Evolutionary conservation across 2,329 filamentous ascomycete species (phyloP).

Genomic region (Leptoxyphium fumago): DNA sequence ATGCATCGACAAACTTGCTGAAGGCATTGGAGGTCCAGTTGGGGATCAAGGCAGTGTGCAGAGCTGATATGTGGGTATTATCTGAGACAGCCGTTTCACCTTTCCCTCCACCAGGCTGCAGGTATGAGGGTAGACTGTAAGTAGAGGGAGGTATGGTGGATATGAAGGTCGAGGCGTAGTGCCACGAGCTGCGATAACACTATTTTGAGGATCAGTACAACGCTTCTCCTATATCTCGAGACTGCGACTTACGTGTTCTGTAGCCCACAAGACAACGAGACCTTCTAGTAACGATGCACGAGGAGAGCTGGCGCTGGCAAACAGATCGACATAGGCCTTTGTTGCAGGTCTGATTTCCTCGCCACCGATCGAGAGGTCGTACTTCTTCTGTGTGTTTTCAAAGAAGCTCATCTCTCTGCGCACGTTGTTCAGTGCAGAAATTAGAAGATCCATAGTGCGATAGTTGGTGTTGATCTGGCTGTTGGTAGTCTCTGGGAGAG

Average conservation of each 20-base stretch:
- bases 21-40: conserved; percentile 38
- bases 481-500: conserved; percentile 34
- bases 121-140: conserved; percentile 19
- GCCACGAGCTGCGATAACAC: conserved; percentile 34
- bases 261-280: conserved; percentile 62
- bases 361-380: conserved; percentile 37
- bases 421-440: conserved; percentile 51
- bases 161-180: conserved; percentile 31
- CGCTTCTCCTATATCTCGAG: neutral
- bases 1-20: conserved; percentile 35
- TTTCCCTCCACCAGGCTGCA: conserved; percentile 3
- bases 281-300: conserved; percentile 47
- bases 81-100: conserved; percentile 13
- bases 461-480: conserved; percentile 36
- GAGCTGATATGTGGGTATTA: conserved; percentile 32
- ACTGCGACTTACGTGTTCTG: conserved; percentile 41
- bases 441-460: conserved; percentile 46
- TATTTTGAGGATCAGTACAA: conserved; percentile 5
- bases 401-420: conserved; percentile 55
- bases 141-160: conserved; percentile 11
- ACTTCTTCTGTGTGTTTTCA: conserved; percentile 46
- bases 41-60: conserved; percentile 35
- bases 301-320: conserved; percentile 41
- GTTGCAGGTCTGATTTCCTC: conserved; percentile 35
- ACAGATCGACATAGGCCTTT: conserved; percentile 41